Percentiles rank a stretch among this genome's conserved stretches.
Evolutionary conservation across 2,329 filamentous ascomycete genomes (phyloP).

Genomic region (Rhytidhysteron rufulum): DNA sequence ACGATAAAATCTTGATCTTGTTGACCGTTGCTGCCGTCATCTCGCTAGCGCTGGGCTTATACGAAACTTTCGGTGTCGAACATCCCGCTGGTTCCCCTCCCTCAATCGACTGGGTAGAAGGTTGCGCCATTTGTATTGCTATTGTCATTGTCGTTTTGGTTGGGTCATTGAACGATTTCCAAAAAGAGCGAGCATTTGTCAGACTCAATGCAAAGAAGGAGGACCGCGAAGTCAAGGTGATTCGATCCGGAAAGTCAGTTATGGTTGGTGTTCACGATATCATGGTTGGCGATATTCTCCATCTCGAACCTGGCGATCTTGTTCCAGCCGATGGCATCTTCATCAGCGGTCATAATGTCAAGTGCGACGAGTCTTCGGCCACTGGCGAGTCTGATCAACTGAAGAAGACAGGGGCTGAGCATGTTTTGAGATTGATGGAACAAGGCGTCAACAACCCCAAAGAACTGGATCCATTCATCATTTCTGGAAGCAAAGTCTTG

Average conservation of each 20-base stretch:
- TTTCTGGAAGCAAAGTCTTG: slow-evolving; percentile 52
- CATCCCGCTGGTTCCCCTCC: slow-evolving; percentile 38
- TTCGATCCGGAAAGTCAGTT: slow-evolving; percentile 62
- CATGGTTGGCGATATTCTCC: slow-evolving; percentile 65
- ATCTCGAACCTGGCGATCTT: slow-evolving; percentile 66
- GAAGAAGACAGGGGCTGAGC: slow-evolving; percentile 60
- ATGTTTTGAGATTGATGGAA: slow-evolving; percentile 54
- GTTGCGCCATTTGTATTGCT: slow-evolving; percentile 34
- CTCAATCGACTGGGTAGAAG: slow-evolving; percentile 38
- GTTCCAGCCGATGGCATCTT: slow-evolving; percentile 69
- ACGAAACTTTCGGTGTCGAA: slow-evolving; percentile 55
- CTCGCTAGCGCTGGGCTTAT: slow-evolving; percentile 66
- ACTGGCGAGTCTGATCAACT: slow-evolving; percentile 72
- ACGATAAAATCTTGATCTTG: slow-evolving; percentile 70
- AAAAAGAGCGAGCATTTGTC: slow-evolving; percentile 34
- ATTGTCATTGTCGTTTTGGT: slow-evolving; percentile 36
- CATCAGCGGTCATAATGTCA: slow-evolving; percentile 61
- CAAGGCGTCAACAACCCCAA: slow-evolving; percentile 45
- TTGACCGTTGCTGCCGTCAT: slow-evolving; percentile 65
- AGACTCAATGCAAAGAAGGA: slow-evolving; percentile 34
- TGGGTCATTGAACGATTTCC: slow-evolving; percentile 34
- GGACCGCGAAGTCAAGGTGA: slow-evolving; percentile 34
- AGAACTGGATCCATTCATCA: slow-evolving; percentile 61
- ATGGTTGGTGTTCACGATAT: slow-evolving; percentile 58
- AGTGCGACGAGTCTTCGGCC: slow-evolving; percentile 70